Base-by-base conservation (phyloP, 352 stramenopile species). In the Globisporangium barbulae region DNA sequence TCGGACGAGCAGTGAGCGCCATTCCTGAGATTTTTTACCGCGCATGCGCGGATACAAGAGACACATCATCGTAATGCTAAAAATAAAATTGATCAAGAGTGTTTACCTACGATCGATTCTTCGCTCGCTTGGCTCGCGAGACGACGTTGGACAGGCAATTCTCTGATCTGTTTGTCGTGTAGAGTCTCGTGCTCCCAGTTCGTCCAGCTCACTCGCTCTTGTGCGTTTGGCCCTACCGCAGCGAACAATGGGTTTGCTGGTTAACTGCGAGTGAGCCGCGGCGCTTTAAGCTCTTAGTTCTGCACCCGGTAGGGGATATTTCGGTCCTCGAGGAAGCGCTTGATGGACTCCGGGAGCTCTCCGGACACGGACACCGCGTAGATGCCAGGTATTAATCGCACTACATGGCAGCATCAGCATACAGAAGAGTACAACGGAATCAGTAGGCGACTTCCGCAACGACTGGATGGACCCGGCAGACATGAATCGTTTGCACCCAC, bases 361-460 rank as follows among this genome's bases (percentile, higher is more conserved):
- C 87, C 87, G 9, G 85, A 93, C 35, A 96, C 85, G 5, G 85
- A 90, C n/a, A 96, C 83, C 17, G 87, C 87, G 75, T 96, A 96
- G 59, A 94, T 91, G 3, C 87, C 87, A 39, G 87, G 87, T 60
- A 93, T 81, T 54, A 93, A 72, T 22, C 84, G 85, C 31, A 91
- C 85, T 94, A 33, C 28, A 67, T 7, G 37, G 30, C 31, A 56
- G 12, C 28, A 56, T n/a, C 33, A 2, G 55, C 0, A 17, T 9
- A 22, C 12, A 33, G n/a, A 25, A 52, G n/a, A 30, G 25, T 21
- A 45, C 3, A 10, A 21, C 10, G 59, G 19, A 19, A 15, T 54
- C 25, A 68, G 30, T 44, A 37, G 2, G 13, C 19, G 10, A 13
- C 7, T 39, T 41, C 33, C 17, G 5, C 25, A 39, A 39, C 21